Conservation (phyloP, 441 rosid species). For the Sinapis alba region DNA sequence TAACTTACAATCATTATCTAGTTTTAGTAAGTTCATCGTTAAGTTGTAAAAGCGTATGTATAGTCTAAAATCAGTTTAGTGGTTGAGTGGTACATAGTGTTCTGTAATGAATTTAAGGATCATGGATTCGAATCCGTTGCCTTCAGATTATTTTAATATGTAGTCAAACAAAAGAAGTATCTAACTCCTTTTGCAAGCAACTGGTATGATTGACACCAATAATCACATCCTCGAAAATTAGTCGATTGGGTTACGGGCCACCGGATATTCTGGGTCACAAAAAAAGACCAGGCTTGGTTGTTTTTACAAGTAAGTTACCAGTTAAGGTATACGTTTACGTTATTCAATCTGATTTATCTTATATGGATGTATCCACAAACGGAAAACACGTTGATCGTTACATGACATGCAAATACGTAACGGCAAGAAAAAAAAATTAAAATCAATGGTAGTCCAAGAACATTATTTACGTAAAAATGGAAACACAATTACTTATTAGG, state of each 20-base stretch:
- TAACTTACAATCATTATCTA: too few species aligned
- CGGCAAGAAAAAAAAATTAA: not conserved
- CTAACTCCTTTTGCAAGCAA: too few species aligned
- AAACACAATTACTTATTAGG: conserved; percentile 29
- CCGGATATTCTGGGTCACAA: too few species aligned
- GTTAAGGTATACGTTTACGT: not conserved
- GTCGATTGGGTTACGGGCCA: too few species aligned
- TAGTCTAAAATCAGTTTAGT: too few species aligned
- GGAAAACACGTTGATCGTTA: conserved; percentile 23
- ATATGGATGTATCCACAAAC: conserved; percentile 5
- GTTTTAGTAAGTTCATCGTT: not conserved
- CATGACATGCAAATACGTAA: not conserved
- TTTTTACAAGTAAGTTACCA: not conserved
- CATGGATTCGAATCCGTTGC: too few species aligned
- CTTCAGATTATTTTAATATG: too few species aligned
- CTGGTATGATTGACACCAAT: too few species aligned
- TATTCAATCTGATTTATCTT: not conserved
- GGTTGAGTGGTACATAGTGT: too few species aligned
- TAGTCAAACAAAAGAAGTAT: too few species aligned
- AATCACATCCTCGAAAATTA: too few species aligned
- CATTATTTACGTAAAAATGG: not conserved
- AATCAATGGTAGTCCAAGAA: conserved; percentile 31
- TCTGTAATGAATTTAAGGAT: too few species aligned
- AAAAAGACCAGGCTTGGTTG: not conserved
- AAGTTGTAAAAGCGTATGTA: not conserved